A percentile compares a stretch with the other conserved stretches of the same genome.
Conservation (phyloP, 148 eudicot species). For the Vaccinium darrowii region DNA sequence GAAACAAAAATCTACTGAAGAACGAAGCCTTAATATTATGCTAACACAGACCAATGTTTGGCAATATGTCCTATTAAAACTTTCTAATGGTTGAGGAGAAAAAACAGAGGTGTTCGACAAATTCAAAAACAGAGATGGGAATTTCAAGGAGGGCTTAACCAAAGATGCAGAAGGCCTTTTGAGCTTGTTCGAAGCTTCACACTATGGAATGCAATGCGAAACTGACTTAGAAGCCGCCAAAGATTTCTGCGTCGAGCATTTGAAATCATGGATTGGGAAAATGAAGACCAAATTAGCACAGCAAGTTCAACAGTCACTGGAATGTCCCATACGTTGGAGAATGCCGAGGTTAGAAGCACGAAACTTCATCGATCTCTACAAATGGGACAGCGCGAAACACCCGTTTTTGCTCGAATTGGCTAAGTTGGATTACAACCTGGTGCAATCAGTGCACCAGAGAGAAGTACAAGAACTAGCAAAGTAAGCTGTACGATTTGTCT, state of each 20-base stretch:
- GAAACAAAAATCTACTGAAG: too few species aligned
- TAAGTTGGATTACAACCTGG: conserved; percentile 19
- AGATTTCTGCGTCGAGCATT: neutral
- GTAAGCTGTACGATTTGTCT: neutral
- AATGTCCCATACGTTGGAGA: conserved; percentile 16
- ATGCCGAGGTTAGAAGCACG: conserved; percentile 10
- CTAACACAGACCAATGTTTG: too few species aligned
- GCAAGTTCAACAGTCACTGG: conserved; percentile 11
- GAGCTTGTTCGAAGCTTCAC: conserved; percentile 15
- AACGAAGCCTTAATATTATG: too few species aligned
- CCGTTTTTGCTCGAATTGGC: conserved; percentile 1
- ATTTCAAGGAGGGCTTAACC: neutral
- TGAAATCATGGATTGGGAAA: neutral
- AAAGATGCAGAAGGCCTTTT: neutral
- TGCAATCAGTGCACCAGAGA: conserved; percentile 18
- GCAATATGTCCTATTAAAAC: too few species aligned
- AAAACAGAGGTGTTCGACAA: conserved; percentile 8
- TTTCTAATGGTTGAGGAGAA: neutral
- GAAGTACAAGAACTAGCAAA: conserved; percentile 5
- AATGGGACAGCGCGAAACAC: neutral
- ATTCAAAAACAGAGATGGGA: conserved; percentile 14
- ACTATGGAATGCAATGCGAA: conserved; percentile 4
- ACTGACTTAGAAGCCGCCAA: conserved; percentile 16
- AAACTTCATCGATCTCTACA: conserved; percentile 6
- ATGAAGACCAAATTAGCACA: neutral